phyloP scores from a whole-genome alignment of 2,329 filamentous ascomycete genomes.

The Cytospora schulzeri region DNA sequence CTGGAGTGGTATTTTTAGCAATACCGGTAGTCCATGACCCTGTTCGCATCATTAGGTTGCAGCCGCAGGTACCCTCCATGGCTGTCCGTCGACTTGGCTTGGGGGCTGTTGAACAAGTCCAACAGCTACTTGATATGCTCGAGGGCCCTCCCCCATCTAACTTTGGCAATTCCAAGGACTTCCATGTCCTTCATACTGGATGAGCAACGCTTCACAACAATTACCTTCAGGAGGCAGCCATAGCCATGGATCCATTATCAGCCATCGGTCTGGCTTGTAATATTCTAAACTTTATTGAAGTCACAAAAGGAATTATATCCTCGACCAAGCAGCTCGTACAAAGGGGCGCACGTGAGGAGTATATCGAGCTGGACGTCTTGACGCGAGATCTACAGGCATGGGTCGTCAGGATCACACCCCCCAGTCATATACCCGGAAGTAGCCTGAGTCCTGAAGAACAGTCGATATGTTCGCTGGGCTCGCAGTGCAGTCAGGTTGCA shows the following conservation, averaged over 20 bases:
- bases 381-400: background rate
- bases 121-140: too few relatives aligned
- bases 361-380: background rate
- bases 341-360: background rate
- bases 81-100: too few relatives aligned
- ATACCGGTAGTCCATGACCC: too few relatives aligned
- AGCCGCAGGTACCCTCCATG: too few relatives aligned
- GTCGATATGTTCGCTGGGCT: background rate
- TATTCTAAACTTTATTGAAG: background rate
- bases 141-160: too few relatives aligned
- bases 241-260: background rate
- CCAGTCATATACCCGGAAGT: background rate
- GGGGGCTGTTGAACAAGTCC: too few relatives aligned
- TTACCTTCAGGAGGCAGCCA: background rate
- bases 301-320: background rate
- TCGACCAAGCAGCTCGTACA: background rate
- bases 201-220: background rate
- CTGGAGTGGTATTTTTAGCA: too few relatives aligned
- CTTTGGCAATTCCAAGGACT: background rate
- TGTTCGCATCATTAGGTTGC: too few relatives aligned
- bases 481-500: background rate
- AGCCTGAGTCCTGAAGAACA: background rate
- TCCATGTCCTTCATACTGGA: background rate
- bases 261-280: background rate
- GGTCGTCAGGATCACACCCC: background rate